Base-by-base conservation (phyloP, 139 green algal genomes). In the Chlamydomonas urium region DNA sequence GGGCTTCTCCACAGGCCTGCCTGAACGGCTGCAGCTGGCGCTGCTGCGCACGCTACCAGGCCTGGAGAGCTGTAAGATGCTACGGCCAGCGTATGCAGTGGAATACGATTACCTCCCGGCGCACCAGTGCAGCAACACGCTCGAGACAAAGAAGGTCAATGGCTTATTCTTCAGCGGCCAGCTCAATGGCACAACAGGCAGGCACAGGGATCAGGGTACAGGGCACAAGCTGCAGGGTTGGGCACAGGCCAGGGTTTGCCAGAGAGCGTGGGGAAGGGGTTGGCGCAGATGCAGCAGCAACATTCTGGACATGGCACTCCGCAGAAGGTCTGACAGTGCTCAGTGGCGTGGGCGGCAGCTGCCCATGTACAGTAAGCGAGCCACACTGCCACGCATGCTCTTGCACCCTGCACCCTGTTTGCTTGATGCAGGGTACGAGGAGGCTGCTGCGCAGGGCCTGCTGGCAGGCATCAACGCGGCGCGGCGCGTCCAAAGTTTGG, bases 61-160 rank as follows among this genome's bases (percentile, higher is more conserved):
- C 0, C 74, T 99, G 65, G 89, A 97, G 85, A 31, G 75, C 14
- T 33, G 24, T 33, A 71, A 65, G 31, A 81, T 81, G 75, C 82
- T 99, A 78, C 79, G 93, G 28, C 90, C 94, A 0, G 95, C 94
- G 0, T 99, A 99, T 66, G 93, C 93, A 4, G 95, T 99, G 47
- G 95, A 99, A 80, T 99, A 99, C 76, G 94, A 99, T 84, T 99
- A 96, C 90, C 76, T 99, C 45, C 94, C 95, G 0, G 94, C 94
- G 0, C 76, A 96, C 78, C 74, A 99, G 86, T 97, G 92, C 79
- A 35, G 85, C 58, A 66, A 80, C 48, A 92, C 89, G 34, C 86
- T 99, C 38, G 90, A 98, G 85, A 98, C 93, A 29, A 97, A 97
- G 82, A 76, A 70, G 24, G 57, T 94, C n/a, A 36, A 29, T 24